phyloP scores from a whole-genome alignment of 2,329 filamentous ascomycete species.

The Venturia nashicola region DNA sequence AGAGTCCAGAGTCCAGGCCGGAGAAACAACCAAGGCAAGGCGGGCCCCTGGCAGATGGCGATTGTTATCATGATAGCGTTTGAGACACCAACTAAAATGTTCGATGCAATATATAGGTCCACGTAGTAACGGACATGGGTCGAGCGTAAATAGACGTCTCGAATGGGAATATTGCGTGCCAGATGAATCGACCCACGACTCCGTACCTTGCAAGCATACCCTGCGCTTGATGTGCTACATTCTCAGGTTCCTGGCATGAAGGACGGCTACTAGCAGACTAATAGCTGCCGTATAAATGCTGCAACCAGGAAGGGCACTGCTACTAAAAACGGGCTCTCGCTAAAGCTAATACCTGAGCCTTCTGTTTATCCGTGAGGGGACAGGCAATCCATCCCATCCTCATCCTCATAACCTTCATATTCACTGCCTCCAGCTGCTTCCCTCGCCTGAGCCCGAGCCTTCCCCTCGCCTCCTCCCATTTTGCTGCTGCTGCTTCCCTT shows the following conservation, averaged over 20 bases:
- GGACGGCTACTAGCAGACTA: not conserved
- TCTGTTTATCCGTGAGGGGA: not conserved
- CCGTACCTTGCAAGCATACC: not conserved
- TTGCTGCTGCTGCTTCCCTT: not conserved
- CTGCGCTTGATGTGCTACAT: not conserved
- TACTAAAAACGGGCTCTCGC: slow-evolving; percentile 2
- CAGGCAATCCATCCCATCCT: not conserved
- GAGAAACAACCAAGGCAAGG: not conserved
- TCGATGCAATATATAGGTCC: not conserved
- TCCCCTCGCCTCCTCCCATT: not conserved
- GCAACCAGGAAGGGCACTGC: not conserved
- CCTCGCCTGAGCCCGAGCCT: too few relatives aligned
- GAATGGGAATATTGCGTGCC: not conserved
- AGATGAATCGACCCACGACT: not conserved
- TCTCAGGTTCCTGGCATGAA: not conserved
- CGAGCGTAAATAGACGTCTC: not conserved
- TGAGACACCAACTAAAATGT: too few relatives aligned
- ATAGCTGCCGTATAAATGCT: not conserved
- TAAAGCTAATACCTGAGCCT: not conserved
- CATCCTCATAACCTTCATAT: not conserved
- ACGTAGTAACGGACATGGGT: not conserved
- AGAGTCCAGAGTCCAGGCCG: too few relatives aligned
- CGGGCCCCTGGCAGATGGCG: not conserved
- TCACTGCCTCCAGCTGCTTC: not conserved
- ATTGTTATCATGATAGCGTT: too few relatives aligned